A percentile compares a stretch with the other conserved stretches of the same genome.
phyloP scores from a whole-genome alignment of 2,329 filamentous ascomycete species.

The Raffaelea arxii region DNA sequence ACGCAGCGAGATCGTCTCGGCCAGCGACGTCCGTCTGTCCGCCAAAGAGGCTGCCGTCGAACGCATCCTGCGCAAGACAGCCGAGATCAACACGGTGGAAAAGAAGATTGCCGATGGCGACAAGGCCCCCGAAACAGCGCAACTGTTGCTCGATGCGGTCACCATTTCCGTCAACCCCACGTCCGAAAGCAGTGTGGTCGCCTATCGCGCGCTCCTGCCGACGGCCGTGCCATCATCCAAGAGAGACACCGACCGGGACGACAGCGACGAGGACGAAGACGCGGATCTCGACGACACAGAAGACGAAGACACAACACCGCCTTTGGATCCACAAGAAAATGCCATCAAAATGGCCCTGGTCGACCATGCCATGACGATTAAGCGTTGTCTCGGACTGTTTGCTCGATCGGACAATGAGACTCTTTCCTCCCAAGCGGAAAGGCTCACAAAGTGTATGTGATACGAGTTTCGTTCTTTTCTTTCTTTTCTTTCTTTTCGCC shows the following conservation, averaged over 20 bases:
- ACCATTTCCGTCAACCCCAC: conserved; percentile 64
- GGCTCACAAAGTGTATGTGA: conserved; percentile 58
- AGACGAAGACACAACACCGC: conserved; percentile 29
- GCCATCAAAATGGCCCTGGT: conserved; percentile 77
- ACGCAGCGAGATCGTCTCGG: conserved; percentile 71
- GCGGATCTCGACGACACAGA: conserved; percentile 33
- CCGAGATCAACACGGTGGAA: conserved; percentile 70
- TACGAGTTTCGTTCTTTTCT: too few relatives aligned
- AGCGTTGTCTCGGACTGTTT: conserved; percentile 66
- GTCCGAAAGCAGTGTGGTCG: conserved; percentile 67
- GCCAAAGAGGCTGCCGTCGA: conserved; percentile 85
- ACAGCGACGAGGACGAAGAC: conserved; percentile 30
- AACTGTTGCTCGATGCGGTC: conserved; percentile 64
- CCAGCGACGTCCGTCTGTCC: conserved; percentile 55
- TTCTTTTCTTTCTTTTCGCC: background rate
- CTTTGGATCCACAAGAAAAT: conserved; percentile 54
- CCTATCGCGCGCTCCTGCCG: conserved; percentile 67
- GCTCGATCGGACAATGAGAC: conserved; percentile 51
- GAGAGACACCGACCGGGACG: conserved; percentile 29
- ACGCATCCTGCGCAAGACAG: conserved; percentile 80
- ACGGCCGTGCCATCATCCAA: too few relatives aligned
- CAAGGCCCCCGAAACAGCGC: conserved; percentile 47
- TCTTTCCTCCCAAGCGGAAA: conserved; percentile 45
- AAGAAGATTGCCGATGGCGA: conserved; percentile 65
- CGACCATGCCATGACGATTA: conserved; percentile 82